phyloP scores from a whole-genome alignment of 2,329 filamentous ascomycete species.

The Colletotrichum phormii region DNA sequence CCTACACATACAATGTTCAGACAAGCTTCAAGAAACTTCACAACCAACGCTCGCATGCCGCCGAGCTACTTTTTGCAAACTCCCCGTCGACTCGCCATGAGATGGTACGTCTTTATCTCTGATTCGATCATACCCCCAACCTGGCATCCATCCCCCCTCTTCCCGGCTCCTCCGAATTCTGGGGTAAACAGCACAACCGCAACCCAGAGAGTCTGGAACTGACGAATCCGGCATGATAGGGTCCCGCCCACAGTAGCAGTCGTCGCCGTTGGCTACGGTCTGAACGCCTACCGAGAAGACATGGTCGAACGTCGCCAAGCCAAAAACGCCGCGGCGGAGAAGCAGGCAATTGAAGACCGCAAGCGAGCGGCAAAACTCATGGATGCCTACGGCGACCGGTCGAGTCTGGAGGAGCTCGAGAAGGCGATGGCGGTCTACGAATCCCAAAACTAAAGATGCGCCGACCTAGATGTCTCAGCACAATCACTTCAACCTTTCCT shows the following conservation, averaged over 20 bases:
- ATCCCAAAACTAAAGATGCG: constrained; percentile 35
- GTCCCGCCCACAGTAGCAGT: constrained; percentile 47
- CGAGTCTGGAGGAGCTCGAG: constrained; percentile 60
- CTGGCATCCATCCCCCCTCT: background rate
- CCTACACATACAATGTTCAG: constrained; percentile 23
- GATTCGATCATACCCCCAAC: background rate
- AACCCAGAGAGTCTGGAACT: constrained; percentile 5
- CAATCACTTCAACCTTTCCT: background rate
- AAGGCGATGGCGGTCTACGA: constrained; percentile 61
- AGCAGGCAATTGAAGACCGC: constrained; percentile 48
- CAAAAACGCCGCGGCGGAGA: constrained; percentile 45
- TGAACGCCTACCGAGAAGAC: constrained; percentile 47
- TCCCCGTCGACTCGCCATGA: constrained; percentile 43
- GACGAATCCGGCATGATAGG: constrained; percentile 39
- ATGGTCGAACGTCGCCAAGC: constrained; percentile 43
- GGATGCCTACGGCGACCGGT: constrained; percentile 62
- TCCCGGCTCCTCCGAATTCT: background rate
- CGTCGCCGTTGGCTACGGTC: constrained; percentile 48
- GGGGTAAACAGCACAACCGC: background rate
- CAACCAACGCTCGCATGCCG: constrained; percentile 48
- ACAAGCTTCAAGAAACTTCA: constrained; percentile 44
- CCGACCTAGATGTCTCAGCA: background rate
- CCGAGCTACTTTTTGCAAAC: constrained; percentile 48
- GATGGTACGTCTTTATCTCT: constrained; percentile 44
- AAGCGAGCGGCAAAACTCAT: constrained; percentile 56